Percentiles rank a stretch among this genome's conserved stretches.
Conservation (phyloP, 257 asterid species). For the Scutellaria barbata region DNA sequence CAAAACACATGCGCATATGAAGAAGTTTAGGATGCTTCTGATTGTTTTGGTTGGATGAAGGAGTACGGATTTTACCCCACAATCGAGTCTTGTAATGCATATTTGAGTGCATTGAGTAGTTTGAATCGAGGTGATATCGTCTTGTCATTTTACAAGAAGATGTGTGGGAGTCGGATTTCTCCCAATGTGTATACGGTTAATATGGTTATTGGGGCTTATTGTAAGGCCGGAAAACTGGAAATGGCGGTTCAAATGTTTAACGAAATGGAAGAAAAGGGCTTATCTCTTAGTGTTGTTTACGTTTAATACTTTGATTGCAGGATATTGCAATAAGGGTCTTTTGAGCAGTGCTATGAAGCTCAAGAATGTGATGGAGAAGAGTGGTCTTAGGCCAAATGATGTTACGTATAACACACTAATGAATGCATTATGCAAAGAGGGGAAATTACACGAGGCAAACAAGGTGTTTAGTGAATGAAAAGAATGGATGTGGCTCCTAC, state of each 20-base stretch:
- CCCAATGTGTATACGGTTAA: slow-evolving; percentile 77
- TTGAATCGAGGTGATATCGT: slow-evolving; percentile 60
- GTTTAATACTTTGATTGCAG: slow-evolving; percentile 73
- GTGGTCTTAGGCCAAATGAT: slow-evolving; percentile 54
- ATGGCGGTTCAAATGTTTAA: slow-evolving; percentile 64
- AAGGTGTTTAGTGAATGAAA: slow-evolving; percentile 78
- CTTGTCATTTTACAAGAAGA: slow-evolving; percentile 69
- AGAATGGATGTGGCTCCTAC: slow-evolving; percentile 54
- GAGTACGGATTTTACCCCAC: slow-evolving; percentile 86
- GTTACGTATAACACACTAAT: slow-evolving; percentile 76
- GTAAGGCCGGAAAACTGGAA: slow-evolving; percentile 66
- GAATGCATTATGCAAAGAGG: slow-evolving; percentile 74
- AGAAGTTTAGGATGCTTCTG: slow-evolving; percentile 79
- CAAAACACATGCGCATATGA: slow-evolving; percentile 75
- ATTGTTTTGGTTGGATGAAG: slow-evolving; percentile 67
- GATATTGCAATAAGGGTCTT: slow-evolving; percentile 69
- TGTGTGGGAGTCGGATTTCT: slow-evolving; percentile 64
- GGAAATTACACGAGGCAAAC: slow-evolving; percentile 67
- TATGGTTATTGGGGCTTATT: slow-evolving; percentile 71
- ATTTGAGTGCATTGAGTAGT: slow-evolving; percentile 64
- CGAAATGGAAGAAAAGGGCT: slow-evolving; percentile 70
- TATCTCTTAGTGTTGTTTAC: slow-evolving; percentile 59
- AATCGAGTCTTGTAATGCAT: slow-evolving; percentile 85
- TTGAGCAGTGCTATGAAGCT: slow-evolving; percentile 64
- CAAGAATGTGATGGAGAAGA: slow-evolving; percentile 72